Evolutionary conservation across 2,329 filamentous ascomycete species (phyloP), one percentile per base, ranked within the genome.

Genomic region (Cordyceps tenuipes): DNA sequence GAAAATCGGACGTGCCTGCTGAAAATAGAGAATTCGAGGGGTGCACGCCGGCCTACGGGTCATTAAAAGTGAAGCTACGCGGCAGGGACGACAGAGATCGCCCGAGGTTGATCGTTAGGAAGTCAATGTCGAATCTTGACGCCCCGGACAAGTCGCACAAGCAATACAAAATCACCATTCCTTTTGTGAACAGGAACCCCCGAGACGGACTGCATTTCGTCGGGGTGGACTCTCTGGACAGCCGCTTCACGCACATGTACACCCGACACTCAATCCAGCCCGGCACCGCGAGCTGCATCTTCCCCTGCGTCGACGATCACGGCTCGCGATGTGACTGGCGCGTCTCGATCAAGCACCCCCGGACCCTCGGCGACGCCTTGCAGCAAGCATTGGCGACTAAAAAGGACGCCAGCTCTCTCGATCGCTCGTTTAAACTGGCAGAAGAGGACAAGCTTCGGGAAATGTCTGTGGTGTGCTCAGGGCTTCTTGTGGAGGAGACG

Each of bases 191-290:
- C 39, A 84, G 84, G 55, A 84, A 84, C 66, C 87, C 92, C 55
- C 82, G 90, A 50, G 94, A 99, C 71, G 93, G 91, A 23, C 73
- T 97, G 61, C 92, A 97, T 62, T 99, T 97, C 73, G 90, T 95
- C 17, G 92, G 94, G 4, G 82, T 94, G 43, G 86, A 91, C 49
- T 85, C 87, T 60, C 83, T 86, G 55, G 93, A 97, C 70, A 79
- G 80, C 60, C 84, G 92, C 63, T 99, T 92, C 71, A 91, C 94
- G 0, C 93, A 99, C 75, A 86, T 90, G 53, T 99, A 96, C 72
- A 96, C 93, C 0, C 87, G 87, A 46, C 91, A 93, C 68, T 89
- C 87, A 2, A 77, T 88, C 47, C 87, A 89, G 63, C 85, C 91
- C 0, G 91, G 92, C 34, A 87, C 85, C 19, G 87, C 91, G 1